Evolutionary conservation across 2,329 filamentous ascomycete species (phyloP).

Genomic region (Diaporthe eres): DNA sequence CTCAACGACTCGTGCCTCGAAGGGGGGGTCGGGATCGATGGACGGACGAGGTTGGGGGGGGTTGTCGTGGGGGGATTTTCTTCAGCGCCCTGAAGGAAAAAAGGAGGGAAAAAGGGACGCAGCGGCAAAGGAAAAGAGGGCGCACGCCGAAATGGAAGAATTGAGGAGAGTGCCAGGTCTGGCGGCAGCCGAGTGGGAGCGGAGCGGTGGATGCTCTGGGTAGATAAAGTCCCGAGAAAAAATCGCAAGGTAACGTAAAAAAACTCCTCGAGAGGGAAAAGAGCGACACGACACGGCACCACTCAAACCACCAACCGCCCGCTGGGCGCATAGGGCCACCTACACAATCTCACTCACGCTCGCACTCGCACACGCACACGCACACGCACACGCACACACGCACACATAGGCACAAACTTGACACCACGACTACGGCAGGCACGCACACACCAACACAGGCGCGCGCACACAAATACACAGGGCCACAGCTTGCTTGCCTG

Average conservation of each 20-base stretch:
- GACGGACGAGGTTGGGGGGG: conserved; percentile 12
- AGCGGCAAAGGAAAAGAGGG: conserved; percentile 32
- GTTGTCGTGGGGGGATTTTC: conserved; percentile 26
- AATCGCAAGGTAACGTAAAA: conserved; percentile 37
- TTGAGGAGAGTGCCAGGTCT: conserved; percentile 25
- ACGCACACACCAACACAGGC: neutral
- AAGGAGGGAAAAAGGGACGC: conserved; percentile 29
- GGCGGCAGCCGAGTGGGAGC: conserved; percentile 34
- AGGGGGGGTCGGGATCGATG: conserved; percentile 7
- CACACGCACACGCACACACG: neutral
- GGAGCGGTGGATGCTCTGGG: conserved; percentile 37
- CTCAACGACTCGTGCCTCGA: conserved; percentile 33
- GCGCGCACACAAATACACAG: neutral
- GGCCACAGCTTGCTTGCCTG: neutral
- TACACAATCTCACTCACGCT: conserved; percentile 6
- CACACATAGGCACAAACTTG: neutral
- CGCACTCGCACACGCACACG: neutral
- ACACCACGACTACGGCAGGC: neutral
- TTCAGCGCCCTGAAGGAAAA: conserved; percentile 35
- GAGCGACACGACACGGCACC: conserved; percentile 31
- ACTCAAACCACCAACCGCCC: conserved; percentile 28
- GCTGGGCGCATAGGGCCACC: conserved; percentile 29
- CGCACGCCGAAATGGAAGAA: conserved; percentile 29
- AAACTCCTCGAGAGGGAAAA: conserved; percentile 35
- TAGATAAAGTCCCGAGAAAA: conserved; percentile 39